Evolutionary conservation across 2,329 filamentous ascomycete species (phyloP), one percentile per base, ranked within the genome.

Genomic region (Aspergillus fijiensis): DNA sequence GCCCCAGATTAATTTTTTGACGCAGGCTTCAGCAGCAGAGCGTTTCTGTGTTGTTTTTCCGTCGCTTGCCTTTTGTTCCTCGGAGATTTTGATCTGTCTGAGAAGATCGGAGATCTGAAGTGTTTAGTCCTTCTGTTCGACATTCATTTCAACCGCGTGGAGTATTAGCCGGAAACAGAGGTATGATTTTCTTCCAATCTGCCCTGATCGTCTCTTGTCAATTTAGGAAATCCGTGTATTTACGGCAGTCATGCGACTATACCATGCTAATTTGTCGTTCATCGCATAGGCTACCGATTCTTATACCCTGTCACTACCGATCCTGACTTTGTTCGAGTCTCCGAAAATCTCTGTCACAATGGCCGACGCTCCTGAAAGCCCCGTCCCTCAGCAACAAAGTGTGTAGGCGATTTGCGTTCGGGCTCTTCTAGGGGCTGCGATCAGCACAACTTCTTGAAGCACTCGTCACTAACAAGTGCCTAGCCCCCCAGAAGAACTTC

Each of bases 321-420:
- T 45, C 39, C 39, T 45, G 39, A 19, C 14, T 19, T 45, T n/a
- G 14, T 19, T 19, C 39, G 39, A 45, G 39, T 45, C 39, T 19
- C 6, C 16, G 39, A 45, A 45, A n/a, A 45, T 19, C 4, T 48
- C 51, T 55, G 49, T 45, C 65, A 70, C 45, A 55, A 74, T 75
- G 73, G 69, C 65, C 55, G 72, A 73, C 59, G 62, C 65, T 62
- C 63, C 60, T 55, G 72, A 73, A 55, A 71, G 65, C 58, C 64
- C 67, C 19, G 62, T 55, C 58, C 62, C 63, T 29, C 69, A 73
- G 67, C 66, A 73, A 68, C 70, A 74, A 68, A 70, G 72, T 74
- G 66, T 63, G 71, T 72, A 69, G 64, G 53, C 52, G 5, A 33
- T 55, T 51, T 19, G 35, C 42, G 59, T 55, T 55, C 60, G 58